Conservation (phyloP, 495 filamentous ascomycete genomes). For the Patellaria atrata region DNA sequence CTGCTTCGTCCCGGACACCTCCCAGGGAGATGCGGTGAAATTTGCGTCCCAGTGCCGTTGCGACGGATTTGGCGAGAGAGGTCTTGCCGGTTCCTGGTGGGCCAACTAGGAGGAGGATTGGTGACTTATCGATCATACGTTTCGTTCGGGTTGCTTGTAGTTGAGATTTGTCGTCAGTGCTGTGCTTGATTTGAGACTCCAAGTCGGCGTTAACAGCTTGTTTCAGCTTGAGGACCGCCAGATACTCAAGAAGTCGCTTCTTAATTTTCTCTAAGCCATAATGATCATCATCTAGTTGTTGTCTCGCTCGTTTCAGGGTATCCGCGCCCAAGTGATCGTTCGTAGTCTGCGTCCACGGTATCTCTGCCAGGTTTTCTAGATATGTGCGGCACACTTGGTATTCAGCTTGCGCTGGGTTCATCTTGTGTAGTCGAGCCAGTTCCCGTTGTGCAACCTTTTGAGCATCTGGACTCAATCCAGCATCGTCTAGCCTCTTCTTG, state of each 20-base stretch:
- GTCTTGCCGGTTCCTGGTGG: conserved; percentile 97
- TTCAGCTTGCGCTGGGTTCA: conserved; percentile 88
- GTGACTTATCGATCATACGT: conserved; percentile 79
- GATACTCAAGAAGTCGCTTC: conserved; percentile 87
- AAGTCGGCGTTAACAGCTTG: conserved; percentile 70
- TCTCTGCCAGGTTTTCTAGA: conserved; percentile 84
- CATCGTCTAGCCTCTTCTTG: conserved; percentile 70
- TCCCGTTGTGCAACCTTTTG: conserved; percentile 81
- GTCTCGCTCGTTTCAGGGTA: conserved; percentile 62
- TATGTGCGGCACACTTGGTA: conserved; percentile 91
- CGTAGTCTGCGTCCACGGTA: conserved; percentile 81
- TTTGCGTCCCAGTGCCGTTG: conserved; percentile 79
- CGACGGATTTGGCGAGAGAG: conserved; percentile 84
- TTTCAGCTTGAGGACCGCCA: conserved; percentile 89
- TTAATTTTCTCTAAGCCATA: conserved; percentile 97
- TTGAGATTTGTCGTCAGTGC: conserved; percentile 7
- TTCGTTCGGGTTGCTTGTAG: conserved; percentile 37
- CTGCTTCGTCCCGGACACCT: conserved; percentile 90
- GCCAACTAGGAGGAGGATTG: conserved; percentile 85
- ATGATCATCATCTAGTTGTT: conserved; percentile 91
- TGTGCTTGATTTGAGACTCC: conserved; percentile 49
- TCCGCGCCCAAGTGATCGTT: conserved; percentile 76
- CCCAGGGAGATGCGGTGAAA: conserved; percentile 97
- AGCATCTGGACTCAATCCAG: conserved; percentile 60
- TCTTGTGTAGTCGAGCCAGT: conserved; percentile 77